phyloP scores from a whole-genome alignment of 768 basidiomycete species.

The Podaxis rugospora region DNA sequence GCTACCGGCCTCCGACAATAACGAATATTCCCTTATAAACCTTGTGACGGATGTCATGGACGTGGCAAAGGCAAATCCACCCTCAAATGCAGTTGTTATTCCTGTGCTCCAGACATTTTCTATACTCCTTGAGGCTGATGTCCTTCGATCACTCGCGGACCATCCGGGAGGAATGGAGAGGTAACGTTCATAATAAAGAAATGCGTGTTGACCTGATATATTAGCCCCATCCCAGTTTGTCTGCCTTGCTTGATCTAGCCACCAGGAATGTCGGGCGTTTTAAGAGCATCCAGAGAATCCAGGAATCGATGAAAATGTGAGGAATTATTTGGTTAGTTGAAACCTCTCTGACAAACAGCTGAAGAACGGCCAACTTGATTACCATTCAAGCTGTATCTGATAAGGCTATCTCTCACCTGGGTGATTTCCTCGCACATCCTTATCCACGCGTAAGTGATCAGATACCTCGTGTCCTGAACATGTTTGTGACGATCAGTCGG shows the following conservation, averaged over 20 bases:
- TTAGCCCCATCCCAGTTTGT: conserved; percentile 39
- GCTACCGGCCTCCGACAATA: conserved; percentile 38
- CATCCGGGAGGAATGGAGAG: conserved; percentile 42
- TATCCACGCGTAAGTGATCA: conserved; percentile 68
- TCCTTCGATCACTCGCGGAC: conserved; percentile 44
- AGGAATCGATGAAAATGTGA: conserved; percentile 82
- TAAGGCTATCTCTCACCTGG: conserved; percentile 40
- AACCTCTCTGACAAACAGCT: conserved; percentile 4
- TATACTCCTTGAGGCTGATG: conserved; percentile 66
- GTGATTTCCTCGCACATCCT: conserved; percentile 67
- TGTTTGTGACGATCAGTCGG: conserved; percentile 9
- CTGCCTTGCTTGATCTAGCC: conserved; percentile 48
- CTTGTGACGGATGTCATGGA: conserved; percentile 56
- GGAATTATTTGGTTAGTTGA: conserved; percentile 18
- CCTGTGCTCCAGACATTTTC: conserved; percentile 78
- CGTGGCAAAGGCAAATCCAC: conserved; percentile 47
- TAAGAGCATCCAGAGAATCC: conserved; percentile 81
- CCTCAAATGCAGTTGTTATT: conserved; percentile 71
- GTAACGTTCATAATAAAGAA: conserved; percentile 37
- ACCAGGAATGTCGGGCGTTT: conserved; percentile 61
- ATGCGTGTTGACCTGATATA: conserved; percentile 41
- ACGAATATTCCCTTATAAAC: conserved; percentile 42
- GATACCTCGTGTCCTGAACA: conserved; percentile 15
- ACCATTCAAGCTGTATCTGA: conserved; percentile 42
- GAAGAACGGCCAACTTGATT: conserved; percentile 66